Conservation (phyloP, 192 early-diverging fungal genomes). For the Coemansia sp. region DNA sequence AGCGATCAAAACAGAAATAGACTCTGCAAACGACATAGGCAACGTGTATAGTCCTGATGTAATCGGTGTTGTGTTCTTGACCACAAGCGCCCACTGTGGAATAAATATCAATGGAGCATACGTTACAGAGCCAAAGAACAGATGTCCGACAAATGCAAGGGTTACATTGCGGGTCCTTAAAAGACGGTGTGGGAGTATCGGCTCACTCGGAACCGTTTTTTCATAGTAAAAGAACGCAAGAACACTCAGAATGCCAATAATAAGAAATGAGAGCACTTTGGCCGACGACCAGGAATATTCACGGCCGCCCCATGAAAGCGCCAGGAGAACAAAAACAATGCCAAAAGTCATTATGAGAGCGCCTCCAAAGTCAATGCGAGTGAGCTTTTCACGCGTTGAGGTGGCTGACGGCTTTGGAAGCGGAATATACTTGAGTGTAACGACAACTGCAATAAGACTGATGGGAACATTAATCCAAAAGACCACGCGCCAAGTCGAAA, state of each 20-base stretch:
- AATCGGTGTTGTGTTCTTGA: conserved; percentile 69
- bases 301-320: conserved; percentile 64
- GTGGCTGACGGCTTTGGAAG: conserved; percentile 58
- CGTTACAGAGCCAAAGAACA: conserved; percentile 66
- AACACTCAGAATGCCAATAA: conserved; percentile 53
- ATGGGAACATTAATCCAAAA: conserved; percentile 88
- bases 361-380: conserved; percentile 64
- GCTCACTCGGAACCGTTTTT: conserved; percentile 60
- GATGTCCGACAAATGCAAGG: conserved; percentile 59
- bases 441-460: conserved; percentile 62
- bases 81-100: conserved; percentile 80
- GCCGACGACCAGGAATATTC: conserved; percentile 66
- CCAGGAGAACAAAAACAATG: conserved; percentile 56
- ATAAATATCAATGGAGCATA: conserved; percentile 71
- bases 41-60: conserved; percentile 71
- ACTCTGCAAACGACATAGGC: conserved; percentile 71
- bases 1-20: conserved; percentile 62
- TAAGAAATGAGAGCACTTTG: conserved; percentile 55
- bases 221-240: conserved; percentile 64
- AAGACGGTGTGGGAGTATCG: conserved; percentile 55
- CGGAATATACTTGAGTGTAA: conserved; percentile 60
- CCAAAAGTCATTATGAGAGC: conserved; percentile 47
- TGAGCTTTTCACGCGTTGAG: conserved; percentile 58
- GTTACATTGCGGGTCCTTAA: conserved; percentile 61
- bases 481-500: conserved; percentile 61